Evolutionary conservation across 164 flowering plant species (phyloP).

Genomic region (Macadamia tetraphylla): DNA sequence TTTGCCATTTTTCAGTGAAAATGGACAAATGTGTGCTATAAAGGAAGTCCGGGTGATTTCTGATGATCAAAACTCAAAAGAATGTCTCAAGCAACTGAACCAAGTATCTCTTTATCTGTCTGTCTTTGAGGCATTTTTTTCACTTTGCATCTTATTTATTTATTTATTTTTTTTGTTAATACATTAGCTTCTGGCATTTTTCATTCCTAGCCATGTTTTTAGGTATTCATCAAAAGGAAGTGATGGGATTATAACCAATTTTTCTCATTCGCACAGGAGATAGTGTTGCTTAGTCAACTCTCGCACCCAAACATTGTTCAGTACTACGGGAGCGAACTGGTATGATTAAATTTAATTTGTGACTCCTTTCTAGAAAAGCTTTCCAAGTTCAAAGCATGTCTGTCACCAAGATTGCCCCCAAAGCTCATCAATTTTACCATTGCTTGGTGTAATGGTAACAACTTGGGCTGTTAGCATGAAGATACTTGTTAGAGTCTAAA

Average conservation of each 20-base stretch:
- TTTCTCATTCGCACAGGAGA: constrained; percentile 57
- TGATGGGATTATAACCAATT: not conserved
- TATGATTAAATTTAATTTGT: constrained; percentile 19
- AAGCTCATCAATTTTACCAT: too few species aligned
- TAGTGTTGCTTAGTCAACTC: constrained; percentile 73
- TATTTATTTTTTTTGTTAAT: too few species aligned
- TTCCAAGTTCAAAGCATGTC: too few species aligned
- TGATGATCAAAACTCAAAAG: constrained; percentile 76
- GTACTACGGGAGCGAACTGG: constrained; percentile 86
- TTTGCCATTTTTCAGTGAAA: constrained; percentile 50
- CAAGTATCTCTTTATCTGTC: constrained; percentile 39
- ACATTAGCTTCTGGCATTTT: too few species aligned
- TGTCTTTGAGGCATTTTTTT: not conserved
- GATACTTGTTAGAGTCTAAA: too few species aligned
- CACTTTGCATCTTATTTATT: too few species aligned
- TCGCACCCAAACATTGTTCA: constrained; percentile 85
- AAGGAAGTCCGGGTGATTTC: constrained; percentile 76
- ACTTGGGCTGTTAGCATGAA: too few species aligned
- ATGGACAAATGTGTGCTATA: constrained; percentile 92
- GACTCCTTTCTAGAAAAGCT: not conserved
- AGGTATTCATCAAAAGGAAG: too few species aligned
- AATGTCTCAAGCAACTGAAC: constrained; percentile 77
- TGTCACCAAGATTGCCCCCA: too few species aligned
- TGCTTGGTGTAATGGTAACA: too few species aligned
- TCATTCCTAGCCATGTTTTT: too few species aligned